phyloP scores from a whole-genome alignment of 495 filamentous ascomycete genomes.

The Hypoxylon subgilvum region DNA sequence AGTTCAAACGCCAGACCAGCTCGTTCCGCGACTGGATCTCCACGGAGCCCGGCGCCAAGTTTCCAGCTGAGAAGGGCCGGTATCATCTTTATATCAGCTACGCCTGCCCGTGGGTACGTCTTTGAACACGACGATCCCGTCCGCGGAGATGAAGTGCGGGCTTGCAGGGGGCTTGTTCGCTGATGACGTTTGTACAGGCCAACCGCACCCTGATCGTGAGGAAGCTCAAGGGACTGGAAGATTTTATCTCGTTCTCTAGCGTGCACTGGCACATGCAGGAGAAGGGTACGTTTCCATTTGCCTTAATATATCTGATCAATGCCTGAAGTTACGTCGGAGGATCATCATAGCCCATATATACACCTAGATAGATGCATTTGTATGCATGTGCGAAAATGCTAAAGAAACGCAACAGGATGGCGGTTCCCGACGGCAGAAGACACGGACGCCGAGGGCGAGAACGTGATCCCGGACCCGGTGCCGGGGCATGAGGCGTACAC shows the following conservation, averaged over 20 bases:
- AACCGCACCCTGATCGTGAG: conserved; percentile 76
- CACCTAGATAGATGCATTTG: background rate
- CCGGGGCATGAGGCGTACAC: conserved; percentile 63
- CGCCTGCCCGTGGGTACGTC: conserved; percentile 76
- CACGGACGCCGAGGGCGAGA: conserved; percentile 57
- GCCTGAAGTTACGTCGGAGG: background rate
- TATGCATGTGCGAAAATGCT: background rate
- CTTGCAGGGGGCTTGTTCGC: background rate
- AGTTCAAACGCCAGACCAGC: conserved; percentile 83
- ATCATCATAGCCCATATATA: background rate
- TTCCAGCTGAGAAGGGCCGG: conserved; percentile 74
- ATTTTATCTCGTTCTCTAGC: conserved; percentile 70
- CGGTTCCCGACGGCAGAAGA: conserved; percentile 73
- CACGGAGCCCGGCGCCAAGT: conserved; percentile 60
- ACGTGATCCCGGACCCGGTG: conserved; percentile 64
- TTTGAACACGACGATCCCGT: background rate
- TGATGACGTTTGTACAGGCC: conserved; percentile 49
- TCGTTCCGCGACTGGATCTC: conserved; percentile 77
- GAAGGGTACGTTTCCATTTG: conserved; percentile 42
- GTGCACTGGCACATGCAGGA: conserved; percentile 71
- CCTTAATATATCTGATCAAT: background rate
- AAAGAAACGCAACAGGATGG: conserved; percentile 65
- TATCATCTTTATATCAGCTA: conserved; percentile 79
- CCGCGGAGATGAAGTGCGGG: background rate
- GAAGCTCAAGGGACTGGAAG: conserved; percentile 78